Evolutionary conservation across 164 flowering plant genomes (phyloP), one percentile per base, ranked within the genome.

Genomic region (Litsea cubeba): DNA sequence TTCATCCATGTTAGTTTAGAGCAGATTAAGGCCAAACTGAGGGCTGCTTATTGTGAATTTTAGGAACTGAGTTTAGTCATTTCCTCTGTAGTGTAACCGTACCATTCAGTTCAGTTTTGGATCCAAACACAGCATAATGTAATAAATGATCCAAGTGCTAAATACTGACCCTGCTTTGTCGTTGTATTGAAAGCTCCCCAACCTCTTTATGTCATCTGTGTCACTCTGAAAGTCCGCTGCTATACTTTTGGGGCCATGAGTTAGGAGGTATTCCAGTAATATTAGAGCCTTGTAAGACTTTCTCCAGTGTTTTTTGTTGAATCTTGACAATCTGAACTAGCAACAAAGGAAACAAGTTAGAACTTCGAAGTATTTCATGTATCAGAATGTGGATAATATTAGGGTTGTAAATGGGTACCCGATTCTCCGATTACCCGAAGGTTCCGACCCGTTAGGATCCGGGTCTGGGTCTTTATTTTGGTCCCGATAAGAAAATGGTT

Each of bases 241-340:
- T 65, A 87, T 81, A 69, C 99, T 91, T 78, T 84, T 91, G 12
- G 99, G 98, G 72, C 99, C 99, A 83, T 93, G 97, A 65, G 90
- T 88, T 82, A 95, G 73, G 77, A 93, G 82, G 79, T 91, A 89
- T 76, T 91, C 96, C 49, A 95, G 79, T 15, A 95, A 78, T 50
- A 91, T 80, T 76, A 91, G 67, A 77, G 94, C 87, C 73, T 90
- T 84, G 80, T 95, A 91, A 30, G 92, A 81, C 20, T 74, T 72
- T 79, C 92, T 87, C 99, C 99, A 95, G 69, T 84, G 82, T 71
- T 82, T 89, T 62, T 75, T 84, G 71, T 91, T 94, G 85, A 88
- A 91, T 74, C 75, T 90, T 22, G 66, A 68, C 71, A 88, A 78
- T 77, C 89, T 86, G 68, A 65, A 77, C 14, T 70, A 25, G 40